Evolutionary conservation across 331 rosid genomes (phyloP).

Genomic region (Prunus yedoensis): DNA sequence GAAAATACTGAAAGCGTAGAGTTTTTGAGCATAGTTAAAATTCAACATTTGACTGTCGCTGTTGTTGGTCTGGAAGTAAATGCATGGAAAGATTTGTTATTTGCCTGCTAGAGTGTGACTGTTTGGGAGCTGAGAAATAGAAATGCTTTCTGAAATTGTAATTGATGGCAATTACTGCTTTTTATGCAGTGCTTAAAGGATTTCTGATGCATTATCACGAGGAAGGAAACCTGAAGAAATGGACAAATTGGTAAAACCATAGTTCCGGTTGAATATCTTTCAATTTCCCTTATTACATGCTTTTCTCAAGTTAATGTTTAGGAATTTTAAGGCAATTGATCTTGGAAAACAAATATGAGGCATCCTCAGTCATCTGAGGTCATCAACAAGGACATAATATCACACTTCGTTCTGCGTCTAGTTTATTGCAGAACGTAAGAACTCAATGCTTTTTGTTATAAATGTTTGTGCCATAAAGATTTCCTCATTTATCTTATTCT

Average conservation of each 20-base stretch:
- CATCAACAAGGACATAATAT: conserved; percentile 80
- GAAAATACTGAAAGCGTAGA: neutral
- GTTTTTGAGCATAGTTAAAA: no score
- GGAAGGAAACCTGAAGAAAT: conserved; percentile 86
- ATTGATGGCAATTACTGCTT: conserved; percentile 19
- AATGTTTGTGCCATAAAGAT: neutral
- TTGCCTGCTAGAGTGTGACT: neutral
- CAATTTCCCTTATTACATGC: neutral
- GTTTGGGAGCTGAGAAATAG: conserved; percentile 2
- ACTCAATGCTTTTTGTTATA: neutral
- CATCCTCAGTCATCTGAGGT: conserved; percentile 63
- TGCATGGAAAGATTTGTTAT: neutral
- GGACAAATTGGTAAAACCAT: conserved; percentile 56
- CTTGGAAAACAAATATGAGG: conserved; percentile 65
- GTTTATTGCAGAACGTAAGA: conserved; percentile 92
- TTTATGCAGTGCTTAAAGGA: conserved; percentile 78
- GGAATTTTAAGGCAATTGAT: conserved; percentile 42
- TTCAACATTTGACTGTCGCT: neutral
- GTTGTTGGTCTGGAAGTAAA: neutral
- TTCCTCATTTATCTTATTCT: conserved; percentile 2
- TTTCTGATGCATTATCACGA: conserved; percentile 81
- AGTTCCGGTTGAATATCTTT: neutral
- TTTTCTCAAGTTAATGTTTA: conserved; percentile 12
- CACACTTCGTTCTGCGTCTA: conserved; percentile 92
- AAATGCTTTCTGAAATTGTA: neutral